A percentile compares a stretch with the other conserved stretches of the same genome.
phyloP scores from a whole-genome alignment of 805 yeast species.

The Saturnispora mendoncae region DNA sequence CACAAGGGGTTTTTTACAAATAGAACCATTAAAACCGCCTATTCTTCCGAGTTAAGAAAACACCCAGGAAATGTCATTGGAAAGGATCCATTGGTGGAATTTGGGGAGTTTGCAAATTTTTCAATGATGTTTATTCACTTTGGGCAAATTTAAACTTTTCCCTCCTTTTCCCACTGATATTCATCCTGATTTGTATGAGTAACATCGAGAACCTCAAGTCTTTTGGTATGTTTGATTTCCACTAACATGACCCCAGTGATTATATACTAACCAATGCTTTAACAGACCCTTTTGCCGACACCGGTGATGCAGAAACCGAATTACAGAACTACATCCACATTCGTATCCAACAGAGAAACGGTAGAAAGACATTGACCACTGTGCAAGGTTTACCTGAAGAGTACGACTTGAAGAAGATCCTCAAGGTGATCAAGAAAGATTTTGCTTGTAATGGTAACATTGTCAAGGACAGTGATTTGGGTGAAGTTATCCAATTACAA shows the following conservation, averaged over 20 bases:
- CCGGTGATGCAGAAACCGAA: constrained; percentile 98
- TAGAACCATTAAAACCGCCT: no score
- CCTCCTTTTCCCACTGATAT: background rate
- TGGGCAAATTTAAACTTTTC: background rate
- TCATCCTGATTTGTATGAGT: constrained; percentile 43
- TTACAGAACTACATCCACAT: constrained; percentile 93
- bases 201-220: constrained; percentile 88
- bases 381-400: constrained; percentile 96
- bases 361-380: constrained; percentile 96
- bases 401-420: constrained; percentile 87
- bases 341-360: constrained; percentile 99
- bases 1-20: no score
- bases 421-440: constrained; percentile 91
- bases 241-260: background rate
- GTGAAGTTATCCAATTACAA: constrained; percentile 94
- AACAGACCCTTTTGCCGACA: constrained; percentile 95
- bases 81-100: background rate
- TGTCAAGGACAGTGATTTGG: constrained; percentile 92
- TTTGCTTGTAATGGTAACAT: constrained; percentile 98
- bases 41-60: background rate
- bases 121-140: background rate
- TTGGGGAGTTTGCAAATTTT: background rate
- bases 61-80: background rate
- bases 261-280: background rate
- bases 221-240: constrained; percentile 43